These are phyloP conservation scores for Millerago galiae DNA, from an alignment of 805 yeast genomes.

Conservation along the genomic window DNA sequence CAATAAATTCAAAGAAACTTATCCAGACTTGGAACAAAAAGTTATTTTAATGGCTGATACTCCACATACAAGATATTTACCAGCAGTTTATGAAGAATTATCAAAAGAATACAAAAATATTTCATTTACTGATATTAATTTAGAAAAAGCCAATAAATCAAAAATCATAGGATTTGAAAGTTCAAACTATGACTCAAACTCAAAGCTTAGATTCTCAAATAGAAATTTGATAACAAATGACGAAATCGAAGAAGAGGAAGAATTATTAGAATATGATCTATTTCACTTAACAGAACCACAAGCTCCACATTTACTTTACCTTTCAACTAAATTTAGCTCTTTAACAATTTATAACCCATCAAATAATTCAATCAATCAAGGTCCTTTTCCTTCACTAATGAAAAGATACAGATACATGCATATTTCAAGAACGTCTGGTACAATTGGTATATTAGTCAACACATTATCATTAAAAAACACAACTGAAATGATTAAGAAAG, in stretches of 20 bases:
- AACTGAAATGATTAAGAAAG: slow-evolving; percentile 52
- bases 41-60: slow-evolving; percentile 73
- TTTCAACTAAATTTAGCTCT: slow-evolving; percentile 62
- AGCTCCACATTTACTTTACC: slow-evolving; percentile 67
- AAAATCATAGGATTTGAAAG: slow-evolving; percentile 35
- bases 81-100: slow-evolving; percentile 31
- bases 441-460: slow-evolving; percentile 86
- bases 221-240: slow-evolving; percentile 27
- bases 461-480: slow-evolving; percentile 80
- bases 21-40: slow-evolving; percentile 33
- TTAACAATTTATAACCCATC: slow-evolving; percentile 46
- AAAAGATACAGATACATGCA: slow-evolving; percentile 83
- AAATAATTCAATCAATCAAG: slow-evolving; percentile 30
- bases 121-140: slow-evolving; percentile 36
- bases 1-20: slow-evolving; percentile 35
- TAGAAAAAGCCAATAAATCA: slow-evolving; percentile 27
- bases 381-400: slow-evolving; percentile 75
- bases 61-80: slow-evolving; percentile 46
- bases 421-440: slow-evolving; percentile 83
- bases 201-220: slow-evolving; percentile 22
- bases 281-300: slow-evolving; percentile 73
- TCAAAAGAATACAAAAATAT: slow-evolving; percentile 27
- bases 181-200: background rate
- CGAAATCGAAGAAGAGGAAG: slow-evolving; percentile 23
- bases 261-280: slow-evolving; percentile 43